A percentile compares a stretch with the other conserved stretches of the same genome.
These are phyloP conservation scores for Ceratocystis albifundus DNA, from an alignment of 2,329 filamentous ascomycete genomes.

Conservation along the genomic window DNA sequence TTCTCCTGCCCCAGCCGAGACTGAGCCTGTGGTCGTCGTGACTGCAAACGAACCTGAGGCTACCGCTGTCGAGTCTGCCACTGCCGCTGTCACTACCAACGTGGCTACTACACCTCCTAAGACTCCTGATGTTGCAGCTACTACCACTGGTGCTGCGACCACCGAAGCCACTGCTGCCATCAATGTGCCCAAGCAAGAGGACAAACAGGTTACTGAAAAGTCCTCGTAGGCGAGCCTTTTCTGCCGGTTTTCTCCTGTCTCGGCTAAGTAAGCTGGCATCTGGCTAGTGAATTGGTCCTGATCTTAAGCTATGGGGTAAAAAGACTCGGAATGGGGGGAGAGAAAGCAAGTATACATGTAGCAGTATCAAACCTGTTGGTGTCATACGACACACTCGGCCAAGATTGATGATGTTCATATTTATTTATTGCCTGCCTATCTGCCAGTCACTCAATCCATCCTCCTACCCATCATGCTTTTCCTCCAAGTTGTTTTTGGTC, in stretches of 20 bases:
- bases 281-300: neutral
- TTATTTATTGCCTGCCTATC: too few relatives aligned
- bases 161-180: slow-evolving; percentile 14
- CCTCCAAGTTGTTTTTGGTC: neutral
- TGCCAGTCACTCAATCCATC: too few relatives aligned
- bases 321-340: neutral
- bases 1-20: neutral
- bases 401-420: too few relatives aligned
- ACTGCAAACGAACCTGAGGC: slow-evolving; percentile 15
- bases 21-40: slow-evolving; percentile 19
- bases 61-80: neutral
- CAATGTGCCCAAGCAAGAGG: slow-evolving; percentile 20
- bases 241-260: slow-evolving; percentile 18
- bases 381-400: too few relatives aligned
- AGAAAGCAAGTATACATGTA: neutral
- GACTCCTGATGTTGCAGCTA: neutral
- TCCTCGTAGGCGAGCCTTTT: slow-evolving; percentile 23
- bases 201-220: slow-evolving; percentile 24
- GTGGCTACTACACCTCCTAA: neutral
- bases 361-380: neutral
- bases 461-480: too few relatives aligned
- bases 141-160: neutral
- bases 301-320: neutral
- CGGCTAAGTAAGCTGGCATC: neutral
- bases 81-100: too few relatives aligned